Base-by-base conservation (phyloP, 257 asterid genomes). In the Solanum raphanifolium region DNA sequence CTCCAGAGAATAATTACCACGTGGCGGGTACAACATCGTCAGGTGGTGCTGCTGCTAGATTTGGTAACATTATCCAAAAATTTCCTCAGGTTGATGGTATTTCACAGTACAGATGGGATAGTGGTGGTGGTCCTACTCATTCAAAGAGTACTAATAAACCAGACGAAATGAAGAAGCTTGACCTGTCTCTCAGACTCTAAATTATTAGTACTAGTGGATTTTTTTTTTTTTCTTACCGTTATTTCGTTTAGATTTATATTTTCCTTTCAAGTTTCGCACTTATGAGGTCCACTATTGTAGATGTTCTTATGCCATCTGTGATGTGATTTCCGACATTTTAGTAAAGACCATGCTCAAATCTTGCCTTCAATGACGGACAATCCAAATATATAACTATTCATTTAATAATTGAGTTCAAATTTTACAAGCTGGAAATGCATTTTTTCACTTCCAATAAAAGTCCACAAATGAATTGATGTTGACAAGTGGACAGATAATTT, bases 161-260 rank as follows among this genome's bases (percentile, higher is more conserved):
- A 86, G 95, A 93, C 6, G 98, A 96, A 83, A 88, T 92, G 85
- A 91, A 89, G 87, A 92, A 88, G 83, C 93, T 96, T 89, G 99
- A 96, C 79, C 94, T 96, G 88, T 93, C 99, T 74, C 98, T 96
- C 66, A 95, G 92, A 92, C 94, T 95, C 55, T 96, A 89, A 86
- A 72, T 75, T 75, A 75, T 36, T 73, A 55, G 31, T 43, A 29
- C 5, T 5, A 46, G 6, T 81, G 38, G 29, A 15, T 29, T 66
- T 85, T 35, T 3, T 13, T 69, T 69, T 10, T 34, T 32, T 6
- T 75, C n/a, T 60, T 60, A 15, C 12, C 9, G 18, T 69, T 76
- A 27, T 62, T 78, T 60, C 83, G 39, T 34, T 83, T 43, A 38
- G 83, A 38, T 75, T 78, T 71, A 31, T 52, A 18, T 55, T 62